Percentiles rank a stretch among this genome's conserved stretches.
These are phyloP conservation scores for Camillea tinctor DNA, from an alignment of 2,329 filamentous ascomycete species.

Conservation along the genomic window DNA sequence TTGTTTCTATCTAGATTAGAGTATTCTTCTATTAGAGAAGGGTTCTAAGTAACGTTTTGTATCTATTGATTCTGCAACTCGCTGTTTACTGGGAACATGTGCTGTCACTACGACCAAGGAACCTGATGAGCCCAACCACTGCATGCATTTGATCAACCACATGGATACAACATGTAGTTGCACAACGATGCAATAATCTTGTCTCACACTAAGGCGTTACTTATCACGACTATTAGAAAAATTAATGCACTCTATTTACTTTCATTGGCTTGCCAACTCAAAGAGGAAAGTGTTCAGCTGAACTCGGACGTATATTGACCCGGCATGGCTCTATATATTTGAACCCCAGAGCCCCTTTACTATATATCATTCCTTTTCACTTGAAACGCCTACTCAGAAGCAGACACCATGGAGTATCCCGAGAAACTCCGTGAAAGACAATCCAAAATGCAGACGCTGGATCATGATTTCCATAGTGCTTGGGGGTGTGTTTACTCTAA, in stretches of 20 bases:
- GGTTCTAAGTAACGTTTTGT: neutral
- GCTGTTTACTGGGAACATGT: too few species aligned
- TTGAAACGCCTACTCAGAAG: too few species aligned
- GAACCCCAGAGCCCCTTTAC: neutral
- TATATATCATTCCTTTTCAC: neutral
- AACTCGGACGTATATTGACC: neutral
- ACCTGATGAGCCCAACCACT: too few species aligned
- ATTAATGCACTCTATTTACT: neutral
- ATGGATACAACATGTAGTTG: too few species aligned
- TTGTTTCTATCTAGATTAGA: conserved; percentile 3
- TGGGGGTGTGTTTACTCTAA: conserved; percentile 24
- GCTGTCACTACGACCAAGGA: too few species aligned
- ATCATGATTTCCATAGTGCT: conserved; percentile 26
- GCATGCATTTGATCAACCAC: too few species aligned
- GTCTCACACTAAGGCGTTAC: too few species aligned
- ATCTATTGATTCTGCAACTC: too few species aligned
- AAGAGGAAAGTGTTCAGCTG: neutral
- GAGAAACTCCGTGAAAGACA: neutral
- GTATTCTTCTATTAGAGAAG: neutral
- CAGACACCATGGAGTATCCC: neutral
- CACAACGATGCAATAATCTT: too few species aligned
- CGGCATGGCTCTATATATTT: neutral
- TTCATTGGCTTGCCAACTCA: neutral
- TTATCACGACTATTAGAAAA: neutral
- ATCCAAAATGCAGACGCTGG: conserved; percentile 6